These are phyloP conservation scores for Fraxinus baroniana DNA, from an alignment of 305 asterid genomes.

Conservation along the genomic window DNA sequence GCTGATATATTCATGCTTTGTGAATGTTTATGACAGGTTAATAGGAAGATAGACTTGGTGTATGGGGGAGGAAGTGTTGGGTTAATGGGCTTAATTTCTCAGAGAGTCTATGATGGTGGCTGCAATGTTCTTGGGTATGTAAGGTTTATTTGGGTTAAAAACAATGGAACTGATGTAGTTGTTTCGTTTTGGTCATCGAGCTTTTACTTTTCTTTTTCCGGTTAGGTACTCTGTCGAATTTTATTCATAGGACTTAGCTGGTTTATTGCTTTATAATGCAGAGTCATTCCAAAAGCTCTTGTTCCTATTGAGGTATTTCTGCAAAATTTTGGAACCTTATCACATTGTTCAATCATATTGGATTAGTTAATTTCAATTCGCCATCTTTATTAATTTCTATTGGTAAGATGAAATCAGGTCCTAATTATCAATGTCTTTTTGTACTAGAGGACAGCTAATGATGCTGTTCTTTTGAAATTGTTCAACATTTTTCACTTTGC, in stretches of 20 bases:
- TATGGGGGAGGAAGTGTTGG: constrained; percentile 99
- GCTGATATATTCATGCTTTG: background rate
- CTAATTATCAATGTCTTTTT: background rate
- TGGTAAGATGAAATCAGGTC: background rate
- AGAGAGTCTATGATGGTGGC: constrained; percentile 85
- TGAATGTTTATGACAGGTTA: constrained; percentile 55
- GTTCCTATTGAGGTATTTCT: constrained; percentile 89
- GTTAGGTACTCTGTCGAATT: background rate
- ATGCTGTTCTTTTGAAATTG: background rate
- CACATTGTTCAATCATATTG: background rate
- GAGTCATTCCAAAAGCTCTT: constrained; percentile 94
- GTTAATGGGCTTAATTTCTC: constrained; percentile 88
- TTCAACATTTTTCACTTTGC: background rate
- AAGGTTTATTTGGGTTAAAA: background rate
- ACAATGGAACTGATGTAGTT: background rate
- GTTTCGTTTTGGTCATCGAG: background rate
- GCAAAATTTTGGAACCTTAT: background rate
- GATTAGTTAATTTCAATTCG: background rate
- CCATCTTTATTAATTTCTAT: background rate
- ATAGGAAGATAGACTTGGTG: constrained; percentile 82
- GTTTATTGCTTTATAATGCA: constrained; percentile 45
- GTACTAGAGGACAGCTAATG: background rate
- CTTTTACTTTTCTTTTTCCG: background rate
- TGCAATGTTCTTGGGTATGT: constrained; percentile 96
- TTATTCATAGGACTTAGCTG: constrained; percentile 26